Evolutionary conservation across 495 filamentous ascomycete genomes (phyloP).

Genomic region (Lepidopterella palustris): DNA sequence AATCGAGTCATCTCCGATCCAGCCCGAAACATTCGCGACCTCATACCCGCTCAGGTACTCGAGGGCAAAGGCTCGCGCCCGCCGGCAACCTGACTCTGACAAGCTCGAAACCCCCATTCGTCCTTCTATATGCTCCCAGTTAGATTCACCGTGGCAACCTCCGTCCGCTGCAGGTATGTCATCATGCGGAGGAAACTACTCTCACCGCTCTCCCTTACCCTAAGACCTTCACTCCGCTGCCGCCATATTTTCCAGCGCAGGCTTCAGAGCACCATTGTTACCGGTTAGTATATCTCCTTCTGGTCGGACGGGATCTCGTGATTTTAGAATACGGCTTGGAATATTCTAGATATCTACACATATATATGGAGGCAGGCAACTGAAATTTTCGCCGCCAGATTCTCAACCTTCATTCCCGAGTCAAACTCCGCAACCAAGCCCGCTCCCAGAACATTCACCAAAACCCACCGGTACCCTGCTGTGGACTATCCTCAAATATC

Average conservation of each 20-base stretch:
- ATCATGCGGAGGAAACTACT: background rate
- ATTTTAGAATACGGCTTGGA: no score
- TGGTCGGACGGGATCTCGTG: background rate
- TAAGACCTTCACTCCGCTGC: background rate
- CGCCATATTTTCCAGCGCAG: background rate
- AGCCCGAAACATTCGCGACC: no score
- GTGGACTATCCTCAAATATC: background rate
- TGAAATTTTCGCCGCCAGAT: no score
- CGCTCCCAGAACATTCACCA: background rate
- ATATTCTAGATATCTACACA: no score
- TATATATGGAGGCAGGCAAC: no score
- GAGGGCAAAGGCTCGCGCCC: no score
- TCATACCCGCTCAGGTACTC: no score
- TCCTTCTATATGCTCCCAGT: background rate
- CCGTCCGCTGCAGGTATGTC: background rate
- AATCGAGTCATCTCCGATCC: no score
- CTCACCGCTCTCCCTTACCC: background rate
- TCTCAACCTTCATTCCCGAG: no score
- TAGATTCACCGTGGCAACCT: no score
- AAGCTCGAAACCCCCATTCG: no score
- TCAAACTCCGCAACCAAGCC: background rate
- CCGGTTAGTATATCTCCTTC: background rate
- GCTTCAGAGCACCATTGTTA: background rate
- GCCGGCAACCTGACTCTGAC: no score
- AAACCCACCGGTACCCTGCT: background rate